Evolutionary conservation across 352 stramenopile species (phyloP).

Genomic region (Stramenopiles sp.): DNA sequence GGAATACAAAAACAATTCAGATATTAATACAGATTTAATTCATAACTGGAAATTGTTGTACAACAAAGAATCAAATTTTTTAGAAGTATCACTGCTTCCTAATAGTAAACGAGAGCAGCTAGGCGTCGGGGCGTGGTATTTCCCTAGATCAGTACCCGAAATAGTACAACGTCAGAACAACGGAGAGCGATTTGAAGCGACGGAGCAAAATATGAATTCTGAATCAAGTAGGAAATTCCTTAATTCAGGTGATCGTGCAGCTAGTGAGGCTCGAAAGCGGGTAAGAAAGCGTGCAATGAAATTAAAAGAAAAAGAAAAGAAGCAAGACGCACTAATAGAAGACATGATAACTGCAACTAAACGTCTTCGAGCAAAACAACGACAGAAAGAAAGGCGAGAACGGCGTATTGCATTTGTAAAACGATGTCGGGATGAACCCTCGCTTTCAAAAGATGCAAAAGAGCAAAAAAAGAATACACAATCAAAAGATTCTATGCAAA

Average conservation of each 20-base stretch:
- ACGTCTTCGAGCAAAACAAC: not conserved
- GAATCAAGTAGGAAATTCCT: not conserved
- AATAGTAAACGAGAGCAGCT: not conserved
- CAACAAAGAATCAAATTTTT: not conserved
- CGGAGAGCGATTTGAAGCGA: not conserved
- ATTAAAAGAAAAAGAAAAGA: not conserved
- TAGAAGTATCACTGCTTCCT: not conserved
- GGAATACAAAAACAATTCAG: not conserved
- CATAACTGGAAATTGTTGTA: not conserved
- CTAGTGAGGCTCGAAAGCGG: not conserved
- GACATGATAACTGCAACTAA: not conserved
- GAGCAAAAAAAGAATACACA: not conserved
- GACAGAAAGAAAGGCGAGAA: not conserved
- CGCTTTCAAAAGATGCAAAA: not conserved
- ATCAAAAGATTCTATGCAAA: too few species aligned
- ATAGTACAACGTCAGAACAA: not conserved
- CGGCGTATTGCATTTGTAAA: not conserved
- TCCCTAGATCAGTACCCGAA: not conserved
- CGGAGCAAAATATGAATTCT: not conserved
- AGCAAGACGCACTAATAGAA: not conserved
- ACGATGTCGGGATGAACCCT: not conserved
- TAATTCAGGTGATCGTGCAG: not conserved
- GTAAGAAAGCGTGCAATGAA: not conserved
- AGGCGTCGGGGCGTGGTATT: not conserved
- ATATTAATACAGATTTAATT: not conserved